Conservation (phyloP, 1,284 basidiomycete genomes). For the Earliella scabrosa region DNA sequence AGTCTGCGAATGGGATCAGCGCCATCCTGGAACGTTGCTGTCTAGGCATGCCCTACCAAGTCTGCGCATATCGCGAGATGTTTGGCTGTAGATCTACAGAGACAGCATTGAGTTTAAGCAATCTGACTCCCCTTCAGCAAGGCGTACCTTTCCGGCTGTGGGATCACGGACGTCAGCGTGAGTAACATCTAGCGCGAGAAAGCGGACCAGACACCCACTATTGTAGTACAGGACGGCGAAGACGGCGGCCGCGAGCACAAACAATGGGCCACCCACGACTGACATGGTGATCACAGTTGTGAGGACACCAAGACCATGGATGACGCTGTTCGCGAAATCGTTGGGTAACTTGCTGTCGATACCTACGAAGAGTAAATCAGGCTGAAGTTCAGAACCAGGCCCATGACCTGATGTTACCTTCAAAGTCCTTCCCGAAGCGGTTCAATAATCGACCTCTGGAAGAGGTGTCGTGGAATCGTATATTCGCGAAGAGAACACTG, state of each 20-base stretch:
- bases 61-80: slow-evolving; percentile 87
- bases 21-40: slow-evolving; percentile 16
- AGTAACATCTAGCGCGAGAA: background rate
- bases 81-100: slow-evolving; percentile 90
- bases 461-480: slow-evolving; percentile 94
- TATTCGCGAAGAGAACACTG: slow-evolving; percentile 86
- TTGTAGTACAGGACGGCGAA: slow-evolving; percentile 73
- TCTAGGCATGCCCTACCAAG: slow-evolving; percentile 51
- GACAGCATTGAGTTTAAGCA: too few relatives aligned
- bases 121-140: too few relatives aligned
- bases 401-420: slow-evolving; percentile 50
- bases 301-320: slow-evolving; percentile 55
- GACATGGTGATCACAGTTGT: slow-evolving; percentile 78
- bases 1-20: slow-evolving; percentile 52
- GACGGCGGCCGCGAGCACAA: slow-evolving; percentile 64
- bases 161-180: slow-evolving; percentile 10
- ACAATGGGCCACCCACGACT: slow-evolving; percentile 79
- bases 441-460: slow-evolving; percentile 87
- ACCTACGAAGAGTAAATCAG: slow-evolving; percentile 50
- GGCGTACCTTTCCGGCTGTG: slow-evolving; percentile 55
- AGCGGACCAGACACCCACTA: slow-evolving; percentile 46
- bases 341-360: slow-evolving; percentile 88
- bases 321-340: slow-evolving; percentile 81
- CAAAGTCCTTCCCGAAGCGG: slow-evolving; percentile 93
- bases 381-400: too few relatives aligned